A percentile compares a stretch with the other conserved stretches of the same genome.
These are phyloP conservation scores for Kwoniella pini DNA, from an alignment of 768 basidiomycete genomes.

Conservation along the genomic window DNA sequence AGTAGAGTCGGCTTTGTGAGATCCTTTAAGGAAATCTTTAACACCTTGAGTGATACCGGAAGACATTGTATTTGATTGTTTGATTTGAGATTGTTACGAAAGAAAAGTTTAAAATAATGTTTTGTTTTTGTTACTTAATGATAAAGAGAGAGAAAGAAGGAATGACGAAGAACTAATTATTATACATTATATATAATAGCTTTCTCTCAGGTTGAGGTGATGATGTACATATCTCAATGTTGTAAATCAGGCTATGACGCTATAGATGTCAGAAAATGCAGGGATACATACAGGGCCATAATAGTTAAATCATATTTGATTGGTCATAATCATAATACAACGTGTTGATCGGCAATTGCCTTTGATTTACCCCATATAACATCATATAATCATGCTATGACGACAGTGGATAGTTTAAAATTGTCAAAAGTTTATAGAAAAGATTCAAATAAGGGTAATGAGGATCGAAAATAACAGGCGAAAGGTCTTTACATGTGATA, in stretches of 20 bases:
- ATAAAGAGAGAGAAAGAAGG: neutral
- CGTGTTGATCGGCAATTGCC: neutral
- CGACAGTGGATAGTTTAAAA: too few relatives aligned
- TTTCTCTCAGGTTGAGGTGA: neutral
- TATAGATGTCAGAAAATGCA: too few relatives aligned
- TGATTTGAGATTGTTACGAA: slow-evolving; percentile 3
- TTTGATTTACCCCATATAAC: too few relatives aligned
- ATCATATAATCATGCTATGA: too few relatives aligned
- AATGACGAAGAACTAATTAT: neutral
- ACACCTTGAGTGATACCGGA: slow-evolving; percentile 38
- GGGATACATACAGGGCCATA: too few relatives aligned
- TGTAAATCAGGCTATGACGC: neutral
- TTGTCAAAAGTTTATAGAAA: too few relatives aligned
- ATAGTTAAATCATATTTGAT: neutral
- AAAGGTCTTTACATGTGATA: too few relatives aligned
- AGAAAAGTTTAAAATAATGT: neutral
- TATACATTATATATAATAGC: neutral
- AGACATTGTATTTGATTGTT: slow-evolving; percentile 24
- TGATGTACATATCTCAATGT: neutral
- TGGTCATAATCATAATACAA: neutral
- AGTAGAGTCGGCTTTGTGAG: slow-evolving; percentile 50
- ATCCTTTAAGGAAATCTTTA: slow-evolving; percentile 45
- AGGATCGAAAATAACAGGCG: too few relatives aligned
- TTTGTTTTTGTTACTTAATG: too few relatives aligned
- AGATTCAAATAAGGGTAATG: too few relatives aligned